phyloP scores from a whole-genome alignment of 208 protist species.

The Wallacemonas sp. region DNA sequence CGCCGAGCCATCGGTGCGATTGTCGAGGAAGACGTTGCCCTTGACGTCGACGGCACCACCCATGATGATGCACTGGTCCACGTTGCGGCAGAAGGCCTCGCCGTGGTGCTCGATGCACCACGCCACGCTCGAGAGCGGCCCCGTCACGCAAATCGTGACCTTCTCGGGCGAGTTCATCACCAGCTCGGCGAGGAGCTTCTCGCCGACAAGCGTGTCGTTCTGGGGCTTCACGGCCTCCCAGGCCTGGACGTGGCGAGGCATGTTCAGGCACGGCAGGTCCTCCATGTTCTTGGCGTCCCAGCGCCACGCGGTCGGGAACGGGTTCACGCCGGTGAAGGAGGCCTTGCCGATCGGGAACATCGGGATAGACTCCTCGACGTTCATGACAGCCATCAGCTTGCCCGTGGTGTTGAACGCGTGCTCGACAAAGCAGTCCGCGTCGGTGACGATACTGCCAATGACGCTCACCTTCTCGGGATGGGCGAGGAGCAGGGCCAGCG shows the following conservation, averaged over 20 bases:
- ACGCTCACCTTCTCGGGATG: conserved; percentile 73
- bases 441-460: conserved; percentile 81
- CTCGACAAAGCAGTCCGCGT: conserved; percentile 85
- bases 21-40: conserved; percentile 83
- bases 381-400: conserved; percentile 80
- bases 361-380: conserved; percentile 34
- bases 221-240: conserved; percentile 49
- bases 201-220: conserved; percentile 59
- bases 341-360: conserved; percentile 76
- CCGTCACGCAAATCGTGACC: conserved; percentile 89
- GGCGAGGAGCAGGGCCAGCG: conserved; percentile 71
- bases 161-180: conserved; percentile 70
- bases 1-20: conserved; percentile 69
- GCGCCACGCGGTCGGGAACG: conserved; percentile 85
- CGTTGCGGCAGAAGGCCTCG: conserved; percentile 68
- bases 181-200: conserved; percentile 78
- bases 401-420: conserved; percentile 73
- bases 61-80: conserved; percentile 90
- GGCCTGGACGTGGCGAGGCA: conserved; percentile 44
- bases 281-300: conserved; percentile 84
- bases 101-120: conserved; percentile 87
- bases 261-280: conserved; percentile 83
- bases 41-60: conserved; percentile 81
- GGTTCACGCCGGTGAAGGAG: conserved; percentile 79
- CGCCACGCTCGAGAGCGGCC: conserved; percentile 82